Conservation (phyloP, 345 rosid species). For the Nasturtium officinale region DNA sequence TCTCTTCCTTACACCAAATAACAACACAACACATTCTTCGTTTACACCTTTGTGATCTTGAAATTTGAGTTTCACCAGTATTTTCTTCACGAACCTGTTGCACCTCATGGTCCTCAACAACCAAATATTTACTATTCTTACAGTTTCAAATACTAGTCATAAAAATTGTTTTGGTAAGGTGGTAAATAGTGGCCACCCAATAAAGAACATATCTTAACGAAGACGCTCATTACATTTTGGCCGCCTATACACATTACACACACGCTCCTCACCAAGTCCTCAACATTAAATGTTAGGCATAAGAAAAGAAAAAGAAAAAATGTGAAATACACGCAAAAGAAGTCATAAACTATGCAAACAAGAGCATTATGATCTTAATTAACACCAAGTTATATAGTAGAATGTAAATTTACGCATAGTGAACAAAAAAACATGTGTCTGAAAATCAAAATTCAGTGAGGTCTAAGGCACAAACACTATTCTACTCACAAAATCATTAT, state of each 20-base stretch:
- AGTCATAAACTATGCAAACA: neutral
- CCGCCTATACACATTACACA: neutral
- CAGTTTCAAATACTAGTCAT: neutral
- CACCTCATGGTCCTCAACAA: neutral
- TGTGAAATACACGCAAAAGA: too few species aligned
- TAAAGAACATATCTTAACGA: too few species aligned
- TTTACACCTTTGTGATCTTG: neutral
- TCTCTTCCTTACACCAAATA: slow-evolving; percentile 53
- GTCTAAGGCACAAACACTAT: neutral
- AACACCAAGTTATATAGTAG: too few species aligned
- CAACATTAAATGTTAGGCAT: neutral
- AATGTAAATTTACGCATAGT: too few species aligned
- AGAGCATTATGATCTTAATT: too few species aligned
- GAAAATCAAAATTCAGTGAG: neutral
- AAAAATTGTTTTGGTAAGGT: neutral
- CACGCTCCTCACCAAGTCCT: neutral
- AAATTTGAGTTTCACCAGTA: neutral
- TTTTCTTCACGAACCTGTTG: neutral
- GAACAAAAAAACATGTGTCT: too few species aligned
- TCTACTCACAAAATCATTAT: neutral
- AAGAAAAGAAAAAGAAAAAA: too few species aligned
- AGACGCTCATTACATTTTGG: neutral
- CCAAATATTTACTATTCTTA: neutral
- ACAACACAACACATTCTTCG: neutral
- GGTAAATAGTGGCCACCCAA: neutral